phyloP scores from a whole-genome alignment of 805 yeast species.

The Phaffomyces thermotolerans region DNA sequence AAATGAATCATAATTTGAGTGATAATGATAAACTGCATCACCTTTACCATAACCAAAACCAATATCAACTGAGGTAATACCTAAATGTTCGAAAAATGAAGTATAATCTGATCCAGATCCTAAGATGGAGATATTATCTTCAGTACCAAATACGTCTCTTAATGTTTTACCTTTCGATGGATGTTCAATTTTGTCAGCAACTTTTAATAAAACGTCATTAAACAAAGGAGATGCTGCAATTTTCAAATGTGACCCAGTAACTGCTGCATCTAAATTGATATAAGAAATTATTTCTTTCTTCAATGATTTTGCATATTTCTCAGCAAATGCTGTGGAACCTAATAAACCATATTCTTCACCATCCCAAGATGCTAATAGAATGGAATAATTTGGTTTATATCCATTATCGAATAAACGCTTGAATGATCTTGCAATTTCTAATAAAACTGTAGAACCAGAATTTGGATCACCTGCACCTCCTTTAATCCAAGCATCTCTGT shows the following conservation, averaged over 20 bases:
- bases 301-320: conserved; percentile 43
- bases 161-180: conserved; percentile 29
- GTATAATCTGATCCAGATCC: conserved; percentile 73
- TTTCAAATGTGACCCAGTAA: conserved; percentile 54
- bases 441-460: conserved; percentile 57
- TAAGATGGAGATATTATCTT: conserved; percentile 34
- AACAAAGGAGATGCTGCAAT: conserved; percentile 41
- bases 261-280: conserved; percentile 62
- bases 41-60: conserved; percentile 40
- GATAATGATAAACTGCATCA: conserved; percentile 67
- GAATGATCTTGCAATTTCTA: conserved; percentile 58
- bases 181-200: conserved; percentile 38
- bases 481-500: conserved; percentile 74
- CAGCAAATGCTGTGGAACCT: conserved; percentile 76
- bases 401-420: conserved; percentile 44
- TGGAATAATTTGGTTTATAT: conserved; percentile 61
- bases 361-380: conserved; percentile 72
- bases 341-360: conserved; percentile 73
- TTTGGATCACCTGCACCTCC: conserved; percentile 81
- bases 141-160: conserved; percentile 23
- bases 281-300: conserved; percentile 54
- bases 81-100: conserved; percentile 51
- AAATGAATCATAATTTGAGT: conserved; percentile 66
- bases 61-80: conserved; percentile 53
- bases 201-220: conserved; percentile 36